Conservation (phyloP, 441 rosid genomes). For the Adansonia gregorii region DNA sequence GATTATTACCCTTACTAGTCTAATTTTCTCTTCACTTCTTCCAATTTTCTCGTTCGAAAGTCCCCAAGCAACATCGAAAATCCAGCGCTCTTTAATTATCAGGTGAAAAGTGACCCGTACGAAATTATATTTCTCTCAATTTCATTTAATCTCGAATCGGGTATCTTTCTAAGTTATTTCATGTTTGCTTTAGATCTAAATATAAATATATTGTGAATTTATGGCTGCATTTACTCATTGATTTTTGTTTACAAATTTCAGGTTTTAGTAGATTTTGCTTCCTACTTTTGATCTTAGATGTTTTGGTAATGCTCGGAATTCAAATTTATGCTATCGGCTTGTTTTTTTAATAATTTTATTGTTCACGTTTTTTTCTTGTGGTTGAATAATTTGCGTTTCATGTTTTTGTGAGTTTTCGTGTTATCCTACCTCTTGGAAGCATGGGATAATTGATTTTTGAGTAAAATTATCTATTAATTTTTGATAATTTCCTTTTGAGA, state of each 20-base stretch:
- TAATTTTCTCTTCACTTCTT: constrained; percentile 6
- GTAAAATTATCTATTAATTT: background rate
- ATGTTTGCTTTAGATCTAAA: background rate
- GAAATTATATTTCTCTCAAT: constrained; percentile 19
- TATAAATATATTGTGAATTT: background rate
- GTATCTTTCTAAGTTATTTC: background rate
- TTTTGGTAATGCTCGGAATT: background rate
- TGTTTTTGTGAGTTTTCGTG: constrained; percentile 3
- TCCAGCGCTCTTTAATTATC: constrained; percentile 15
- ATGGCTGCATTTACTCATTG: background rate
- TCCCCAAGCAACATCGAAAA: background rate
- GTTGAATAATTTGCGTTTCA: background rate
- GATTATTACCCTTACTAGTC: background rate
- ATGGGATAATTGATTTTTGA: background rate
- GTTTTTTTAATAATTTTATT: background rate
- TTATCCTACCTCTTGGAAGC: background rate
- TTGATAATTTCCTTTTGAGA: background rate
- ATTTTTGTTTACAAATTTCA: background rate
- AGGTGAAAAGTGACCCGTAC: constrained; percentile 18
- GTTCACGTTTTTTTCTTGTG: background rate
- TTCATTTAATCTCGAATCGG: background rate
- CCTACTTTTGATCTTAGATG: background rate
- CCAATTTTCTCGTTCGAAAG: background rate
- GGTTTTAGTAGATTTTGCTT: background rate
- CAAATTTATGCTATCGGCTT: background rate